phyloP scores from a whole-genome alignment of 352 stramenopile species.

The Globisporangium megalacanthum region DNA sequence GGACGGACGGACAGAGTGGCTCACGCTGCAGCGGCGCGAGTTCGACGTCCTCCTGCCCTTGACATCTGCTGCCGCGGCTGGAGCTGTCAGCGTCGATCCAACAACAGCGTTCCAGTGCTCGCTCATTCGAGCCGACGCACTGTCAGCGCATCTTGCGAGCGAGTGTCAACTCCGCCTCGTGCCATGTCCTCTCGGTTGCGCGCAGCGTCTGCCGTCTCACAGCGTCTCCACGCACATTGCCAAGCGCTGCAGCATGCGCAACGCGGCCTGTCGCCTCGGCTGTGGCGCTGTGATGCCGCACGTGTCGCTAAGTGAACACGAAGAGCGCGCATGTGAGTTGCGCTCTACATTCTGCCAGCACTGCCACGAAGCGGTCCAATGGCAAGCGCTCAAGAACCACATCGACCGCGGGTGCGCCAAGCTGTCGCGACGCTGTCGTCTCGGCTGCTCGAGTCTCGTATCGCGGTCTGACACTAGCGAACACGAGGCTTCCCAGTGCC shows the following conservation, averaged over 20 bases:
- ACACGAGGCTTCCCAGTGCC: slow-evolving; percentile 42
- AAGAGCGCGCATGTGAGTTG: slow-evolving; percentile 35
- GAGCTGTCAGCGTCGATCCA: neutral
- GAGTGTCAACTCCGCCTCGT: slow-evolving; percentile 50
- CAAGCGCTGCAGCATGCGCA: slow-evolving; percentile 61
- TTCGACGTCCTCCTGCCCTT: slow-evolving; percentile 29
- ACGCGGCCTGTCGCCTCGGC: slow-evolving; percentile 46
- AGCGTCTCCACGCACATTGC: slow-evolving; percentile 32
- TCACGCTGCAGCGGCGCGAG: slow-evolving; percentile 29
- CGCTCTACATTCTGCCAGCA: slow-evolving; percentile 47
- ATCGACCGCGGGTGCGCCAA: slow-evolving; percentile 28
- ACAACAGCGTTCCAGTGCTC: slow-evolving; percentile 21
- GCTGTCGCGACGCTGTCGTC: slow-evolving; percentile 37
- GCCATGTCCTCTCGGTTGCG: slow-evolving; percentile 55
- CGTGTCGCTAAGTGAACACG: slow-evolving; percentile 40
- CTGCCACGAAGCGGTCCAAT: slow-evolving; percentile 31
- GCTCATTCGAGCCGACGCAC: slow-evolving; percentile 11
- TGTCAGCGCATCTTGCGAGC: slow-evolving; percentile 19
- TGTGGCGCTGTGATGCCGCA: slow-evolving; percentile 47
- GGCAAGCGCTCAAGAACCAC: slow-evolving; percentile 28
- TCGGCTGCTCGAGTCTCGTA: slow-evolving; percentile 36
- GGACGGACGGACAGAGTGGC: slow-evolving; percentile 45
- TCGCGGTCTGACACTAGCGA: slow-evolving; percentile 12
- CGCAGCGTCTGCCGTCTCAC: slow-evolving; percentile 42
- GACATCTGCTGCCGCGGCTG: neutral